Conservation (phyloP, 306 rosid species). For the Vachellia collinsii region DNA sequence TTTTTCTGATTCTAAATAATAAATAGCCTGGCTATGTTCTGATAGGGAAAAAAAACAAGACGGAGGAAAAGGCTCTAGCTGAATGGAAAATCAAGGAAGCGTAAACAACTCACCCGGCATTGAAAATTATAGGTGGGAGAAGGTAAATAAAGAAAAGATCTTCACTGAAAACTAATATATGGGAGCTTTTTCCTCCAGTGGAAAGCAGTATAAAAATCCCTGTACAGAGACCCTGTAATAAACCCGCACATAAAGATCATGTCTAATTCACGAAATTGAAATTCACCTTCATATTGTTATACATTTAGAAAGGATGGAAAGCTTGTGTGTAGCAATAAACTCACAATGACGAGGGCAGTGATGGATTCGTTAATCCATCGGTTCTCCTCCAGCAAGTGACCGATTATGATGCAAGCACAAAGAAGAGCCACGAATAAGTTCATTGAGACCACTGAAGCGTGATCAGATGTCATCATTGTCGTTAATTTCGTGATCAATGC, state of each 20-base stretch:
- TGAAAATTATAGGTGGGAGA: conserved; percentile 98
- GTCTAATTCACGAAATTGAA: background rate
- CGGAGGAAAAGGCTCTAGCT: background rate
- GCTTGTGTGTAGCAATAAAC: conserved; percentile 16
- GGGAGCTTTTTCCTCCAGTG: conserved; percentile 90
- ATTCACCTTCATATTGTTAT: background rate
- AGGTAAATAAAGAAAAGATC: conserved; percentile 97
- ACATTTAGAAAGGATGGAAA: background rate
- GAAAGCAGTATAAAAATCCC: conserved; percentile 74
- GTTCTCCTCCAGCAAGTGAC: conserved; percentile 84
- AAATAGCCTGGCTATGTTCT: background rate
- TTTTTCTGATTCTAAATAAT: background rate
- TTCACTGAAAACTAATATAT: conserved; percentile 74
- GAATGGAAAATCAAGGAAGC: background rate
- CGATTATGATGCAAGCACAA: conserved; percentile 80
- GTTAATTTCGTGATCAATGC: conserved; percentile 37
- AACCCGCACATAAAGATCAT: background rate
- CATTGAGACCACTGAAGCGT: conserved; percentile 80
- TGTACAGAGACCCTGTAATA: conserved; percentile 78
- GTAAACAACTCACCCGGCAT: conserved; percentile 74
- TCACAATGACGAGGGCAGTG: conserved; percentile 86
- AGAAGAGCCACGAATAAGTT: conserved; percentile 90
- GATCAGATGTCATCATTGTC: conserved; percentile 58
- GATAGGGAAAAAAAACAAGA: background rate
- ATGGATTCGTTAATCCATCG: conserved; percentile 96